Conservation (phyloP, 2,329 filamentous ascomycete genomes). For the Xylariaceae sp. region DNA sequence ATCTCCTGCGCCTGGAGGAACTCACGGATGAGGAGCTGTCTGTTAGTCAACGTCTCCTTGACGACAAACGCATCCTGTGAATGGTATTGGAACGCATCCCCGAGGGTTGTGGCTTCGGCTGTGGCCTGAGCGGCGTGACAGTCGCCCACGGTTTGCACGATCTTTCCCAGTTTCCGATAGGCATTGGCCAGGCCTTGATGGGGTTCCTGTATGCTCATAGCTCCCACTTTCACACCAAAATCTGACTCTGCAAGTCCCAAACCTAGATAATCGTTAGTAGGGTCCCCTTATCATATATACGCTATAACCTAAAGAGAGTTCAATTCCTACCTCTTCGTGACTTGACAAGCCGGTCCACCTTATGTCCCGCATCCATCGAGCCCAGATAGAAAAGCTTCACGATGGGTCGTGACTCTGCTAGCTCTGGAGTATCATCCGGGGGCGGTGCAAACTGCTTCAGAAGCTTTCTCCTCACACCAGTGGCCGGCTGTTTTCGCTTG, state of each 20-base stretch:
- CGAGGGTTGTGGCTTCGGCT: conserved; percentile 89
- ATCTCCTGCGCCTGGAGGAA: conserved; percentile 84
- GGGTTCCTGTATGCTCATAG: conserved; percentile 84
- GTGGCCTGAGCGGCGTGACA: conserved; percentile 95
- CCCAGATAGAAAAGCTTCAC: conserved; percentile 96
- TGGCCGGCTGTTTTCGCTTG: conserved; percentile 93
- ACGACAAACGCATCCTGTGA: conserved; percentile 95
- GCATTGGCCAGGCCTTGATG: conserved; percentile 83
- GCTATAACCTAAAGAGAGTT: conserved; percentile 24
- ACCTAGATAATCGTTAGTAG: conserved; percentile 48
- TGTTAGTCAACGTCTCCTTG: conserved; percentile 95
- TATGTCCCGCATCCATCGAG: conserved; percentile 95
- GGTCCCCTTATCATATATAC: too few species aligned
- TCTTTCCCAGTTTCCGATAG: conserved; percentile 90
- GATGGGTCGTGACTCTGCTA: conserved; percentile 80
- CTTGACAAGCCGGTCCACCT: conserved; percentile 91
- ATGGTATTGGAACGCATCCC: conserved; percentile 90
- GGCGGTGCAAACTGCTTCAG: conserved; percentile 98
- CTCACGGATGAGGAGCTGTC: conserved; percentile 91
- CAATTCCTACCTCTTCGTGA: conserved; percentile 70
- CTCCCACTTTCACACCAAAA: conserved; percentile 82
- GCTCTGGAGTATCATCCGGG: conserved; percentile 91
- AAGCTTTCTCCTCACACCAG: conserved; percentile 88
- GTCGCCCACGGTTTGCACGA: conserved; percentile 89
- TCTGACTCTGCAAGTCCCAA: conserved; percentile 89